phyloP scores from a whole-genome alignment of 345 rosid genomes.

The Ricinus communis region DNA sequence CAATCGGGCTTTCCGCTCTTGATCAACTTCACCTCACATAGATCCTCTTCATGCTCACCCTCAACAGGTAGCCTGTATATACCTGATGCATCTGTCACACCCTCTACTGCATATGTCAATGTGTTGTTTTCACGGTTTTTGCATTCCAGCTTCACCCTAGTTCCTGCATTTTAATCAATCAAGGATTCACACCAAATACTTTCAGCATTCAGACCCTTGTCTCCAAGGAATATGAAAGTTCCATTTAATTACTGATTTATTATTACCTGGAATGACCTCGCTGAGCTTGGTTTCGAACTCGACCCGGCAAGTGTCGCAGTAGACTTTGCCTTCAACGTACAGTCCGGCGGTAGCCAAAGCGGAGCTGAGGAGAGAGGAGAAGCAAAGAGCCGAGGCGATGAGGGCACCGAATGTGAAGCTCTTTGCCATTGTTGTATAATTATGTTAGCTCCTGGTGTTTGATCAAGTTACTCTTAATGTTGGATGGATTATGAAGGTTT shows the following conservation, averaged over 20 bases:
- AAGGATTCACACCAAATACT: too few relatives aligned
- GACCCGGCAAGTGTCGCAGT: slow-evolving; percentile 30
- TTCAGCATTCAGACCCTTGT: too few relatives aligned
- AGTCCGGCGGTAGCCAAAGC: slow-evolving; percentile 1
- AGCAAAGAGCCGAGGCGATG: slow-evolving; percentile 18
- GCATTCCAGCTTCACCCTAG: slow-evolving; percentile 20
- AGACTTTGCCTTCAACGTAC: slow-evolving; percentile 23
- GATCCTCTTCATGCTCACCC: slow-evolving; percentile 25
- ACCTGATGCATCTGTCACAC: neutral
- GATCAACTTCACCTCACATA: slow-evolving; percentile 23
- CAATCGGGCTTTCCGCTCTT: slow-evolving; percentile 18
- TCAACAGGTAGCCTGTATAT: slow-evolving; percentile 15
- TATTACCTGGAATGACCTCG: slow-evolving; percentile 5
- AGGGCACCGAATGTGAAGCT: slow-evolving; percentile 4
- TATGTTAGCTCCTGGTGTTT: neutral
- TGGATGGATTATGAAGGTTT: neutral
- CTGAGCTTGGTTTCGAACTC: slow-evolving; percentile 24
- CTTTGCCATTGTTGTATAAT: slow-evolving; percentile 19
- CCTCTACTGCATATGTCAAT: slow-evolving; percentile 11
- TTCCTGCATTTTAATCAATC: slow-evolving; percentile 1
- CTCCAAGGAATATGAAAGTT: too few relatives aligned
- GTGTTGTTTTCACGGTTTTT: slow-evolving; percentile 4
- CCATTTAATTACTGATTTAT: too few relatives aligned
- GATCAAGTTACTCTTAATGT: slow-evolving; percentile 1
- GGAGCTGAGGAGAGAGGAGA: slow-evolving; percentile 7